phyloP scores from a whole-genome alignment of 2,329 filamentous ascomycete genomes.

The Apiospora aurea region DNA sequence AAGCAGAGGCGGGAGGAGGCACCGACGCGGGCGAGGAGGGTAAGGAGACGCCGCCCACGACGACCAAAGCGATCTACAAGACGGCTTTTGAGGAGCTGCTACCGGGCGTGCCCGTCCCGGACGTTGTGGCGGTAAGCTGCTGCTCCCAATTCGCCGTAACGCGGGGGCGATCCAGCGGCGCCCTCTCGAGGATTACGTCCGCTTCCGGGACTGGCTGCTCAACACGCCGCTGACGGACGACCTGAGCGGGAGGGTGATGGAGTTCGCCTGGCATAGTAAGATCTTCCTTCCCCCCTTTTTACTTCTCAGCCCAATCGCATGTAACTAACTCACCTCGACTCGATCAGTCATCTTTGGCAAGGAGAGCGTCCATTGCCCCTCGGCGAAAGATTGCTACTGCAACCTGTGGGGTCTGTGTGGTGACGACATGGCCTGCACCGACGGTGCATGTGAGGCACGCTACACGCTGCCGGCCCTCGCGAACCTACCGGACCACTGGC shows the following conservation, averaged over 20 bases:
- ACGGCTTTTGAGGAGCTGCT: constrained; percentile 34
- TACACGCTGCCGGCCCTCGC: constrained; percentile 66
- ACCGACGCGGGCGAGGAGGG: neutral
- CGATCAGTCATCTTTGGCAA: constrained; percentile 64
- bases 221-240: constrained; percentile 51
- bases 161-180: constrained; percentile 48
- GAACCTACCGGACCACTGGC: constrained; percentile 68
- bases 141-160: constrained; percentile 63
- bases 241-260: constrained; percentile 56
- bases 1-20: neutral
- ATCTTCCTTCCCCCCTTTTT: neutral
- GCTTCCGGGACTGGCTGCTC: constrained; percentile 56
- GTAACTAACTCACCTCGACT: neutral
- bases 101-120: constrained; percentile 40
- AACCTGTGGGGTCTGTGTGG: constrained; percentile 69
- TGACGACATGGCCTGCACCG: constrained; percentile 43
- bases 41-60: neutral
- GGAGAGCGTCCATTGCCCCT: constrained; percentile 65
- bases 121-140: constrained; percentile 51
- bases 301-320: constrained; percentile 29
- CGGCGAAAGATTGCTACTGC: constrained; percentile 69
- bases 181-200: constrained; percentile 51
- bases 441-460: constrained; percentile 59
- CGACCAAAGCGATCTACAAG: constrained; percentile 30
- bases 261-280: constrained; percentile 58